Conservation (phyloP, 176 grass and related monocot species). For the Bromus sterilis region DNA sequence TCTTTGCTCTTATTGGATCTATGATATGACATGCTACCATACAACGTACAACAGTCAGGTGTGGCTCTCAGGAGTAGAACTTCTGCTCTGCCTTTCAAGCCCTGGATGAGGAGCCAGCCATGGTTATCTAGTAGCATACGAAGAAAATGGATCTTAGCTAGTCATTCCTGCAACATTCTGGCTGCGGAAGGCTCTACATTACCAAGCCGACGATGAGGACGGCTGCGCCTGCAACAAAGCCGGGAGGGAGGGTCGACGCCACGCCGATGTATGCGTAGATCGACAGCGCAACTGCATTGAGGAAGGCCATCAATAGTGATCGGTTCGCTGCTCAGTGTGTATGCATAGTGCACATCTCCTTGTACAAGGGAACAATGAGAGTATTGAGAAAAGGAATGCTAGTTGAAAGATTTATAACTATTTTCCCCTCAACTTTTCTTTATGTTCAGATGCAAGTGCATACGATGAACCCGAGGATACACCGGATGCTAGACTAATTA, state of each 20-base stretch:
- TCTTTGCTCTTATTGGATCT: slow-evolving; percentile 26
- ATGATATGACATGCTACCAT: slow-evolving; percentile 18
- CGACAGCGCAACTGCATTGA: slow-evolving; percentile 74
- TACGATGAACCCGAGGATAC: background rate
- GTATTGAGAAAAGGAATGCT: background rate
- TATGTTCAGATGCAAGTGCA: background rate
- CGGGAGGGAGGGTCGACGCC: slow-evolving; percentile 65
- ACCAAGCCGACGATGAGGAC: slow-evolving; percentile 66
- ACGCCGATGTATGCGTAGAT: slow-evolving; percentile 94
- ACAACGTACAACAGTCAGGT: slow-evolving; percentile 14
- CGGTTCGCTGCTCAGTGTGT: background rate
- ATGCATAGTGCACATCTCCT: background rate
- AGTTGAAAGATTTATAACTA: too few relatives aligned
- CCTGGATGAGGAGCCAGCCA: background rate
- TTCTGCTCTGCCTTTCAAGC: slow-evolving; percentile 39
- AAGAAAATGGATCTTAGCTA: slow-evolving; percentile 5
- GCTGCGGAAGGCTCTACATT: slow-evolving; percentile 59
- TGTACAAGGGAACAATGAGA: background rate
- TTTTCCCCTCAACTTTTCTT: too few relatives aligned
- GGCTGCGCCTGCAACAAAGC: slow-evolving; percentile 62
- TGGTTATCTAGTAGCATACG: slow-evolving; percentile 2
- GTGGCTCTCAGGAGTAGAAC: slow-evolving; percentile 36
- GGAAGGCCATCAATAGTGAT: slow-evolving; percentile 5
- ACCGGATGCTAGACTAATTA: background rate
- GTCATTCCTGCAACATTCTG: slow-evolving; percentile 18